These are phyloP conservation scores for Conoideocrella luteorostrata DNA, from an alignment of 2,329 filamentous ascomycete genomes.

Conservation along the genomic window DNA sequence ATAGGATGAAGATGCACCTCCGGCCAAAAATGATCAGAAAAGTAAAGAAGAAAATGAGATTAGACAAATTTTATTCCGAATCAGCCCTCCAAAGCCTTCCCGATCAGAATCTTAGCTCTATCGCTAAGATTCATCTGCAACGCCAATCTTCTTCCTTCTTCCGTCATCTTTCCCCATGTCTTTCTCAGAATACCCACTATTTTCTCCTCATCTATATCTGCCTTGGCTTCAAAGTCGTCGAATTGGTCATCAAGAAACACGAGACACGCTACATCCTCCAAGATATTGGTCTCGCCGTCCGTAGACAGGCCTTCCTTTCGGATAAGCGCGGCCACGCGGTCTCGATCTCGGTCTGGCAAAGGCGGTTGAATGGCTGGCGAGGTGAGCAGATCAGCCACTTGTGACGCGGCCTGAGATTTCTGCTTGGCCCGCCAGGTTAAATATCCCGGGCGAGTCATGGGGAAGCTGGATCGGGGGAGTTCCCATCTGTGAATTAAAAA, in stretches of 20 bases:
- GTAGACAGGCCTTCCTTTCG: constrained; percentile 66
- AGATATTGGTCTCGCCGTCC: constrained; percentile 58
- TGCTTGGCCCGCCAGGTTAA: constrained; percentile 71
- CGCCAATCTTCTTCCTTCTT: constrained; percentile 56
- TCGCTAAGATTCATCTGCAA: constrained; percentile 59
- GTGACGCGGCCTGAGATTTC: constrained; percentile 55
- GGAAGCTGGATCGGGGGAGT: constrained; percentile 65
- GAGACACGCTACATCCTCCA: constrained; percentile 82
- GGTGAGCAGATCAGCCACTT: constrained; percentile 49
- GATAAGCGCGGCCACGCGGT: constrained; percentile 63
- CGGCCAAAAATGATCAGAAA: no score
- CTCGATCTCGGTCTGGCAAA: constrained; percentile 43
- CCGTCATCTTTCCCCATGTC: constrained; percentile 72
- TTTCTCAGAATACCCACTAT: constrained; percentile 63
- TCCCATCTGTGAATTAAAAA: constrained; percentile 55
- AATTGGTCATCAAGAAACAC: constrained; percentile 87
- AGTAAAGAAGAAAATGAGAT: no score
- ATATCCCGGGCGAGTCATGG: constrained; percentile 70
- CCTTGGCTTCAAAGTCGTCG: constrained; percentile 65
- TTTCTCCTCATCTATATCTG: constrained; percentile 67
- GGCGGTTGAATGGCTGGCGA: constrained; percentile 29
- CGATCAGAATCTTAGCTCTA: constrained; percentile 53
- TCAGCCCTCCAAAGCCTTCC: constrained; percentile 47
- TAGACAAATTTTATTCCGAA: no score
- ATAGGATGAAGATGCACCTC: no score